Conservation (phyloP, 805 yeast species). For the Metschnikowia continentalis region DNA sequence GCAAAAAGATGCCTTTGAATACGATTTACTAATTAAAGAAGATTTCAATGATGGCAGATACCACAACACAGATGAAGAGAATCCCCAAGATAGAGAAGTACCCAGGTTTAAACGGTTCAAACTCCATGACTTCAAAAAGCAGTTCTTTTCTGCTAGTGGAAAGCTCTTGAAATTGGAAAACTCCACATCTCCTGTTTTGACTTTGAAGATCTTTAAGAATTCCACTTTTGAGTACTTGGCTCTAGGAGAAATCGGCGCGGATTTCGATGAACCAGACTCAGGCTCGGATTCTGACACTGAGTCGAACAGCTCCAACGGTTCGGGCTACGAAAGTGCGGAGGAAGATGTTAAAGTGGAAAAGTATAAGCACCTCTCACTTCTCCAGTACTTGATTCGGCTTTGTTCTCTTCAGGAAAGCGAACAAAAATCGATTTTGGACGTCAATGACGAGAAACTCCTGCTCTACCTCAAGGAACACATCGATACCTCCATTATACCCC, state of each 20-base stretch:
- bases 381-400: slow-evolving; percentile 62
- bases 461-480: slow-evolving; percentile 59
- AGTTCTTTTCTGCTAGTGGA: slow-evolving; percentile 72
- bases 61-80: slow-evolving; percentile 48
- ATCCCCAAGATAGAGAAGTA: slow-evolving; percentile 19
- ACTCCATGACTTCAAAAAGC: slow-evolving; percentile 41
- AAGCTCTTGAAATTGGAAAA: slow-evolving; percentile 59
- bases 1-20: slow-evolving; percentile 29
- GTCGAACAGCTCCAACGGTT: slow-evolving; percentile 18
- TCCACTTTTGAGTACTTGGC: slow-evolving; percentile 19
- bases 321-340: slow-evolving; percentile 9
- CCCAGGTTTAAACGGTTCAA: slow-evolving; percentile 33
- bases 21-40: slow-evolving; percentile 48
- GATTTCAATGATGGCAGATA: slow-evolving; percentile 67
- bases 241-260: slow-evolving; percentile 18
- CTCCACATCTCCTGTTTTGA: slow-evolving; percentile 59
- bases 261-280: slow-evolving; percentile 12
- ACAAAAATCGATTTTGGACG: slow-evolving; percentile 46
- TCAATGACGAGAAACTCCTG: slow-evolving; percentile 63
- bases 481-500: slow-evolving; percentile 18
- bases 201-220: slow-evolving; percentile 42
- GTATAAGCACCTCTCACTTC: slow-evolving; percentile 45
- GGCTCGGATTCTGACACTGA: slow-evolving; percentile 21
- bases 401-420: slow-evolving; percentile 59
- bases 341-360: slow-evolving; percentile 8